Conservation (phyloP, 225 moss, liverwort and hornwort species). For the Bryum argenteum region DNA sequence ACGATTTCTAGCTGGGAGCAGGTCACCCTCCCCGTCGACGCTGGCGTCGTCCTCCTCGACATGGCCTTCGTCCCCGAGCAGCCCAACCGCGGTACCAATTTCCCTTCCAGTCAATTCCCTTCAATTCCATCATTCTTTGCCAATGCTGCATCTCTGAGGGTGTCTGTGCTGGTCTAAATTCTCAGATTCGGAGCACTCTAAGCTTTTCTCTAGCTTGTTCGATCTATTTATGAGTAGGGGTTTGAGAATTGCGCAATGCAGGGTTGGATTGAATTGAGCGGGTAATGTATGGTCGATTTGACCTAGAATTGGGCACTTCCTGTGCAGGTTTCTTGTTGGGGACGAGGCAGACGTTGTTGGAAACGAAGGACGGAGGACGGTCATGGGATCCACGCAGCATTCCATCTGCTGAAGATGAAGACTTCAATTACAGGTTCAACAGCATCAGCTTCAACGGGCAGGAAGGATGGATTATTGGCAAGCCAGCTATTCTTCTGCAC, state of each 20-base stretch:
- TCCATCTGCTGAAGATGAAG: constrained; percentile 84
- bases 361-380: constrained; percentile 83
- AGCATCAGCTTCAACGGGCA: constrained; percentile 85
- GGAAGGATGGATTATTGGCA: constrained; percentile 95
- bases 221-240: background rate
- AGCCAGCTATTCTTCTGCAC: constrained; percentile 94
- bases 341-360: constrained; percentile 89
- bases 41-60: constrained; percentile 85
- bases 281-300: background rate
- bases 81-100: constrained; percentile 62
- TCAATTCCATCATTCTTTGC: no score
- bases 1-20: constrained; percentile 77
- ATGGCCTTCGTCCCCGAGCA: constrained; percentile 92
- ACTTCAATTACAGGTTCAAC: constrained; percentile 89
- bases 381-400: constrained; percentile 72
- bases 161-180: no score
- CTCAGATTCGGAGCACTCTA: no score
- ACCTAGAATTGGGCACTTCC: background rate
- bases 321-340: constrained; percentile 77
- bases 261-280: background rate
- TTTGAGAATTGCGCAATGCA: background rate
- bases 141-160: no score
- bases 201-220: no score
- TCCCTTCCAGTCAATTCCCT: no score
- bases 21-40: constrained; percentile 66